Percentiles rank a stretch among this genome's conserved stretches.
Evolutionary conservation across 108 stramenopile genomes (phyloP).

Genomic region (Nitzschia sp.): DNA sequence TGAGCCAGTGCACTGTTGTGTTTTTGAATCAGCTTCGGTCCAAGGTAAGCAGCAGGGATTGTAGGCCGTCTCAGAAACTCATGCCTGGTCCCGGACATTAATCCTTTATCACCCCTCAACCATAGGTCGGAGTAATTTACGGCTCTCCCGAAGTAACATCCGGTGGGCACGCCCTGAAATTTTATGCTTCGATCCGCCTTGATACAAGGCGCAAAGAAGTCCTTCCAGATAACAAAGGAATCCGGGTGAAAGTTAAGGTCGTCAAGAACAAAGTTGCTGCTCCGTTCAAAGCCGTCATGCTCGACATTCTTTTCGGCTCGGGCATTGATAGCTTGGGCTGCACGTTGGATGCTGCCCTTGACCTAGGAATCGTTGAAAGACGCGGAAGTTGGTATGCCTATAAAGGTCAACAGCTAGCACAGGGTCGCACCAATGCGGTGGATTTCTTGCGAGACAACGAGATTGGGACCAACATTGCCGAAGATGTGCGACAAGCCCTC

Average conservation of each 20-base stretch:
- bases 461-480: conserved; percentile 51
- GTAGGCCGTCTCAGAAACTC: too few species aligned
- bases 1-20: conserved; percentile 87
- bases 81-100: too few species aligned
- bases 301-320: conserved; percentile 89
- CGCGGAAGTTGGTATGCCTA: conserved; percentile 89
- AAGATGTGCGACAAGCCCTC: conserved; percentile 64
- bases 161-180: conserved; percentile 96
- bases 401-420: conserved; percentile 74
- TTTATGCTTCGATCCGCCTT: conserved; percentile 89
- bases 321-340: conserved; percentile 89
- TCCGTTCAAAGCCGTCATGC: conserved; percentile 83
- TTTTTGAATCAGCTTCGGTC: conserved; percentile 94
- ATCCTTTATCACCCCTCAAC: too few species aligned
- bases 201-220: conserved; percentile 90
- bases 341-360: conserved; percentile 84
- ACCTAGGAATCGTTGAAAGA: conserved; percentile 79
- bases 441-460: conserved; percentile 56
- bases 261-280: conserved; percentile 97
- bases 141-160: conserved; percentile 94
- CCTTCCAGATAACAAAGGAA: conserved; percentile 90
- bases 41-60: conserved; percentile 83
- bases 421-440: conserved; percentile 76
- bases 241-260: conserved; percentile 89
- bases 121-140: conserved; percentile 83